Conservation (phyloP, 306 rosid genomes). For the Erythrophleum fordii region DNA sequence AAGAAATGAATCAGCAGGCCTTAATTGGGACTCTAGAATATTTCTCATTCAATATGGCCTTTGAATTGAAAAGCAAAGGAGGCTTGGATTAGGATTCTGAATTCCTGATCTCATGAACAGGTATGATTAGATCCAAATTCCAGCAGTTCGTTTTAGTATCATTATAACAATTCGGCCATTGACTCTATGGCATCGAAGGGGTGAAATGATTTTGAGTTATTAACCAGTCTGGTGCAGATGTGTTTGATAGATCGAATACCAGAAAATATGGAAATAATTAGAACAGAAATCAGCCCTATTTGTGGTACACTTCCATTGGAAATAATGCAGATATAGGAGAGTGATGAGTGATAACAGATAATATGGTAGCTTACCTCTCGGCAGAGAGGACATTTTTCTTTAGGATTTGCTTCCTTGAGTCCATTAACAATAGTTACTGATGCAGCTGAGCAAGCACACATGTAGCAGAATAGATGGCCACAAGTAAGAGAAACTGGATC, state of each 20-base stretch:
- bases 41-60: background rate
- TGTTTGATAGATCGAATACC: background rate
- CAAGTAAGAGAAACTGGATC: slow-evolving; percentile 93
- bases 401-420: slow-evolving; percentile 61
- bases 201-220: background rate
- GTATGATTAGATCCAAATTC: background rate
- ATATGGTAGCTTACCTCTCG: slow-evolving; percentile 59
- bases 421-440: slow-evolving; percentile 79
- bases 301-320: background rate
- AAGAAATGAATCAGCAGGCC: background rate
- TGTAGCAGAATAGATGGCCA: slow-evolving; percentile 91
- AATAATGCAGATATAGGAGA: slow-evolving; percentile 6
- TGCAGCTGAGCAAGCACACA: slow-evolving; percentile 93
- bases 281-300: background rate
- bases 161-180: background rate
- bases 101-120: background rate
- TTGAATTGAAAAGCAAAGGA: background rate
- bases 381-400: slow-evolving; percentile 87
- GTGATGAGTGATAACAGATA: background rate
- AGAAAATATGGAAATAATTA: background rate
- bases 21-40: background rate
- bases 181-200: background rate
- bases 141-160: background rate
- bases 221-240: background rate
- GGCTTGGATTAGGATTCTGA: too few species aligned